Percentiles rank a stretch among this genome's conserved stretches.
Evolutionary conservation across 176 grass and related monocot genomes (phyloP).

Genomic region (Aegilops sharonensis): DNA sequence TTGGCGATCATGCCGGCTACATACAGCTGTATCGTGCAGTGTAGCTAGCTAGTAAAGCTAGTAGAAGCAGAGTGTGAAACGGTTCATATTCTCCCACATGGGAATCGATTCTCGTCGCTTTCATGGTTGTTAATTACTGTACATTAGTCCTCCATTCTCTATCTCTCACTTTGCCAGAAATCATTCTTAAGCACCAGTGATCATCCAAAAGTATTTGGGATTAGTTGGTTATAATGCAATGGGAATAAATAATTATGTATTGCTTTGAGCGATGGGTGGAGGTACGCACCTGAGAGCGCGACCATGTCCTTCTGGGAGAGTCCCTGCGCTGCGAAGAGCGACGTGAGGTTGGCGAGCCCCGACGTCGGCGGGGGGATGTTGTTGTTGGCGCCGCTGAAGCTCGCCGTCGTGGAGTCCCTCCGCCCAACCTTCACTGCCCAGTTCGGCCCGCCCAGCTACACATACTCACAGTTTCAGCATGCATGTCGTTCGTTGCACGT

Average conservation of each 20-base stretch:
- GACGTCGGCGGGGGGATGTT: constrained; percentile 60
- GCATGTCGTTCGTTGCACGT: neutral
- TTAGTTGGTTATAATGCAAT: neutral
- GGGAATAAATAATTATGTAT: neutral
- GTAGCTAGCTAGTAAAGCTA: neutral
- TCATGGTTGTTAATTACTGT: neutral
- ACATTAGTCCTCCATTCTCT: neutral
- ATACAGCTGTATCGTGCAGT: neutral
- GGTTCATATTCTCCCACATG: neutral
- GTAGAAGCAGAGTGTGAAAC: neutral
- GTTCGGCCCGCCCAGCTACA: constrained; percentile 54
- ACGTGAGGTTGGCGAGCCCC: constrained; percentile 46
- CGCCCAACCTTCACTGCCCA: constrained; percentile 73
- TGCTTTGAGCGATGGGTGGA: neutral
- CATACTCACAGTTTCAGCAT: neutral
- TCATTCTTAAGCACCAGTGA: neutral
- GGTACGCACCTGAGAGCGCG: constrained; percentile 54
- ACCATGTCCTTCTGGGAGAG: constrained; percentile 68
- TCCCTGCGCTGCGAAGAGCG: constrained; percentile 56
- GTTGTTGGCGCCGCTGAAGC: constrained; percentile 43
- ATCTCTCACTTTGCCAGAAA: too few relatives aligned
- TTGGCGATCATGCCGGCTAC: neutral
- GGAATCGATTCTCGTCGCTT: neutral
- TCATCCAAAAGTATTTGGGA: neutral
- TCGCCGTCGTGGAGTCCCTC: constrained; percentile 72